A percentile compares a stretch with the other conserved stretches of the same genome.
Conservation (phyloP, 179 eudicot species). For the Nepenthes alata region DNA sequence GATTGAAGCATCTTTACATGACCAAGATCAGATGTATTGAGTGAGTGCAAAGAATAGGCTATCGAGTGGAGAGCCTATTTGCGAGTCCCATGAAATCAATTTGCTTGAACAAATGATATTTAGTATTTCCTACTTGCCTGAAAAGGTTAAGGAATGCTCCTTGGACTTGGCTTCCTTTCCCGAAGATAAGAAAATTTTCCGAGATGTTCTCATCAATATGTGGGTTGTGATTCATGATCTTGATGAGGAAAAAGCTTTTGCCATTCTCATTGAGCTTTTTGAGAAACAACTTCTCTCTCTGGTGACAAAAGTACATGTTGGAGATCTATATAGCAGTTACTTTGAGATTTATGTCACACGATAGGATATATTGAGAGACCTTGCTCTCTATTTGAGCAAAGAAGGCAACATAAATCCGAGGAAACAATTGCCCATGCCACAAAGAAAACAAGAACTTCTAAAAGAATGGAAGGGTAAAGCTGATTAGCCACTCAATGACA, state of each 20-base stretch:
- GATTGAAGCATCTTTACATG: slow-evolving; percentile 74
- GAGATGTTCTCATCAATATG: slow-evolving; percentile 60
- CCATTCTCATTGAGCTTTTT: slow-evolving; percentile 63
- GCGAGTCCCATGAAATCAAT: slow-evolving; percentile 67
- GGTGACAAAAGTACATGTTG: slow-evolving; percentile 67
- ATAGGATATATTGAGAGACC: slow-evolving; percentile 86
- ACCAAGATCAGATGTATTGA: slow-evolving; percentile 57
- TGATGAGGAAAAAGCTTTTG: slow-evolving; percentile 65
- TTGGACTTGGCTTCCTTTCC: slow-evolving; percentile 82
- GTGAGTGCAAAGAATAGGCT: slow-evolving; percentile 61
- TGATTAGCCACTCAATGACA: slow-evolving; percentile 58
- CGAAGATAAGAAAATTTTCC: slow-evolving; percentile 69
- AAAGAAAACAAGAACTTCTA: slow-evolving; percentile 56
- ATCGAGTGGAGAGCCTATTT: slow-evolving; percentile 54
- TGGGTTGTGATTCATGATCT: slow-evolving; percentile 82
- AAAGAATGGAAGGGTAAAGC: slow-evolving; percentile 71
- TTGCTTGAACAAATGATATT: slow-evolving; percentile 61
- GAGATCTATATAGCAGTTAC: slow-evolving; percentile 66
- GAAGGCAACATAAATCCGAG: slow-evolving; percentile 32
- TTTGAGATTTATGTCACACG: slow-evolving; percentile 66
- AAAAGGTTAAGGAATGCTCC: slow-evolving; percentile 74
- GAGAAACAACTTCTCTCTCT: slow-evolving; percentile 66
- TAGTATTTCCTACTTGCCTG: slow-evolving; percentile 48
- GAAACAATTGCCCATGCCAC: slow-evolving; percentile 60
- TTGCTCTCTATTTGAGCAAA: slow-evolving; percentile 63